Evolutionary conservation across 306 rosid species (phyloP), one percentile per base, ranked within the genome.

Genomic region (Glycine latifolia): DNA sequence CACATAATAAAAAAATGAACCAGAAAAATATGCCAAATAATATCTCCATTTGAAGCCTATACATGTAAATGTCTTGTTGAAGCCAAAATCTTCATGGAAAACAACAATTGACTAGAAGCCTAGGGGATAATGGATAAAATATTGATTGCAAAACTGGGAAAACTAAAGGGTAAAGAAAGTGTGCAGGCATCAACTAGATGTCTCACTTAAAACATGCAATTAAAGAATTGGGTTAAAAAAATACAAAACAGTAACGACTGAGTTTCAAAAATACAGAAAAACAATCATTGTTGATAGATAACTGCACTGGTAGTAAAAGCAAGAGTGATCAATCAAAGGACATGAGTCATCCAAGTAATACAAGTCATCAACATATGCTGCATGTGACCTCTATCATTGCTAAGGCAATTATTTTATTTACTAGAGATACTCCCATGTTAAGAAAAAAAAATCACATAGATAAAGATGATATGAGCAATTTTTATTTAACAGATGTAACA

Each of bases 401-500:
- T 31, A 66, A 67, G 26, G 44, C 7, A 41, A 39, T 47, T 31
- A 72, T 76, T 26, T 26, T 26, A 26, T 26, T 26, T 26, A 26
- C 31, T 26, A 26, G 31, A 26, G 31, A 26, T 26, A 26, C 2
- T 26, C 31, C 31, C 60, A 70, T 35, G 82, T 70, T 46, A 52
- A 71, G 54, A 61, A 37, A 80, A 37, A 20, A 80, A 59, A 12
- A 20, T 54, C 43, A 61, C 47, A 80, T 16, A 17, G 59, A 73
- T 71, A 20, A 71, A 61, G 63, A 80, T 50, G 78, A 78, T 58
- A 17, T 49, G 26, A 53, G 55, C 10, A 84, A 67, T 33, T 75
- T 71, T 75, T 49, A 35, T 44, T 43, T 12, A 50, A 75, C 8
- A 56, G 67, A 70, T 7, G 54, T 49, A 76, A 73, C 47, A 67